Evolutionary conservation across 2,329 filamentous ascomycete species (phyloP).

Genomic region (Fusarium chuoi): DNA sequence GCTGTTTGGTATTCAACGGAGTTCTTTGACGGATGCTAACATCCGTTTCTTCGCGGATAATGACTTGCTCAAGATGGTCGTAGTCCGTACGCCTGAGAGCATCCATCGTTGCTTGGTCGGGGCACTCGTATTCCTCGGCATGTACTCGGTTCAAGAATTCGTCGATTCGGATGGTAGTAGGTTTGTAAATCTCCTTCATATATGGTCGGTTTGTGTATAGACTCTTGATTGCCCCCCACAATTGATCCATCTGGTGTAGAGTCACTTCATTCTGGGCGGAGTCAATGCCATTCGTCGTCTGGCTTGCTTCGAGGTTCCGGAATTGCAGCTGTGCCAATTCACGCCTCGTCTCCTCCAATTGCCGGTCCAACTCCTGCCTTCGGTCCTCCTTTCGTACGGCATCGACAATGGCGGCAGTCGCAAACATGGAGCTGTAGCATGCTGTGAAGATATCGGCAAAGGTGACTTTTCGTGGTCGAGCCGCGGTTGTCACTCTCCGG

Average conservation of each 20-base stretch:
- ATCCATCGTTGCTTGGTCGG: constrained; percentile 35
- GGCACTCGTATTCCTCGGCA: constrained; percentile 45
- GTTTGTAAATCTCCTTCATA: constrained; percentile 51
- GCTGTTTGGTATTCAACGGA: constrained; percentile 41
- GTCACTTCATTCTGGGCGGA: constrained; percentile 30
- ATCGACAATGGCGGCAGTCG: constrained; percentile 72
- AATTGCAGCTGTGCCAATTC: constrained; percentile 55
- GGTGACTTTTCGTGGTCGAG: constrained; percentile 60
- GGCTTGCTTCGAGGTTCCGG: constrained; percentile 39
- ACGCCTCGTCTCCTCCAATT: constrained; percentile 65
- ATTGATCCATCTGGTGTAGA: constrained; percentile 45
- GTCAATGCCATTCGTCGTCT: constrained; percentile 15
- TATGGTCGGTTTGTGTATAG: constrained; percentile 48
- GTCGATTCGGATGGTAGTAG: constrained; percentile 43
- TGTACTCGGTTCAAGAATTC: constrained; percentile 44
- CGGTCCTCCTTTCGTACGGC: constrained; percentile 67
- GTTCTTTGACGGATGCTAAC: constrained; percentile 29
- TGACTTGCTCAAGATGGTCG: constrained; percentile 45
- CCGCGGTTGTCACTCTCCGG: constrained; percentile 60
- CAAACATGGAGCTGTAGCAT: constrained; percentile 74
- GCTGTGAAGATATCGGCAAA: constrained; percentile 70
- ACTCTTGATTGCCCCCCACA: constrained; percentile 48
- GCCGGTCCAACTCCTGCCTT: constrained; percentile 68
- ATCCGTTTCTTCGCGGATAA: constrained; percentile 45
- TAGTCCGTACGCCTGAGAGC: constrained; percentile 43